phyloP scores from a whole-genome alignment of 2,329 filamentous ascomycete species.

The Grosmannia penicillata region DNA sequence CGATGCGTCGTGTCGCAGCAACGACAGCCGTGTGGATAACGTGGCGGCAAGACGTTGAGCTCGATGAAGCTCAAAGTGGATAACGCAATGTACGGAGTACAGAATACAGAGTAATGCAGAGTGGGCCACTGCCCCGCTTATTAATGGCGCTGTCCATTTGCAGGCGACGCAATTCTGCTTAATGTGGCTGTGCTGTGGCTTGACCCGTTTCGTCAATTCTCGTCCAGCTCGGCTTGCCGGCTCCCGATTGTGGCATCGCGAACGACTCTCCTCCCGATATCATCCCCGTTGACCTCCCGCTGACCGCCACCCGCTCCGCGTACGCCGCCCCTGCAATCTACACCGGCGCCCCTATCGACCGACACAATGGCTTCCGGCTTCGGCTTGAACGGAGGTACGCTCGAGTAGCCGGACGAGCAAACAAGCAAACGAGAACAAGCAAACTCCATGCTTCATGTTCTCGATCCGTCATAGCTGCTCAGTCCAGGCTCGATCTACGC shows the following conservation, averaged over 20 bases:
- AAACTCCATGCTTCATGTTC: neutral
- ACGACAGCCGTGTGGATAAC: neutral
- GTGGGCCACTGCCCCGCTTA: too few species aligned
- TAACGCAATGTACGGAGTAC: too few species aligned
- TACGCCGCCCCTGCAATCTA: neutral
- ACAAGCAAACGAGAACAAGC: neutral
- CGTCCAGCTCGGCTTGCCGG: neutral
- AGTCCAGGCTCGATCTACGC: too few species aligned
- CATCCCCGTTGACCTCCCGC: too few species aligned
- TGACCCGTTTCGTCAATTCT: neutral
- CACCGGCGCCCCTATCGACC: neutral
- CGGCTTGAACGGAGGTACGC: constrained; percentile 63
- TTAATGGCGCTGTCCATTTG: constrained; percentile 10
- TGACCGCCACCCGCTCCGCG: constrained; percentile 2
- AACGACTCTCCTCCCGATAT: neutral
- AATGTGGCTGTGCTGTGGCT: constrained; percentile 10
- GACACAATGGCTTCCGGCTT: constrained; percentile 63
- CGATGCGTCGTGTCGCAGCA: neutral
- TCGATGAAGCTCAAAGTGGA: too few species aligned
- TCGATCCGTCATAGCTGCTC: neutral
- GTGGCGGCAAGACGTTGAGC: too few species aligned
- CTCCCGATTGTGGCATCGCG: too few species aligned
- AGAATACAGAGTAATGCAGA: too few species aligned
- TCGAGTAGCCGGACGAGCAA: neutral
- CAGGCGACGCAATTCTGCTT: constrained; percentile 11